Evolutionary conservation across 2,329 filamentous ascomycete genomes (phyloP).

Genomic region (Emmonsiellopsis sp.): DNA sequence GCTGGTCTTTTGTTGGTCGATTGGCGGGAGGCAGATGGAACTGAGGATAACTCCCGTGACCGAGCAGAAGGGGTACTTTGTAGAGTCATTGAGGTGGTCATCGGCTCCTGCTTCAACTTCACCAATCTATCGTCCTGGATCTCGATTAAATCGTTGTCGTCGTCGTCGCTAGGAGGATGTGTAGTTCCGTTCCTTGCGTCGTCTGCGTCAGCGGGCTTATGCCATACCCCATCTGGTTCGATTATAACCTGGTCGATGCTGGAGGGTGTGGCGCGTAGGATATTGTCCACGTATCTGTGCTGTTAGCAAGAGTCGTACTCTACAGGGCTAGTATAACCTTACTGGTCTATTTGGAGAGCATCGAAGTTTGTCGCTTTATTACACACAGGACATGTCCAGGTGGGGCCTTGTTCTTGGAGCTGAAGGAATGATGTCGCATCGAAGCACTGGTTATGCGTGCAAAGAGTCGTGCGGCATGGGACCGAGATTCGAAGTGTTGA

Average conservation of each 20-base stretch:
- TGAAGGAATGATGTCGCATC: constrained; percentile 88
- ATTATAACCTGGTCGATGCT: constrained; percentile 79
- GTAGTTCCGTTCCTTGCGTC: constrained; percentile 29
- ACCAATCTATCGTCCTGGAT: constrained; percentile 31
- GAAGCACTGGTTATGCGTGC: constrained; percentile 89
- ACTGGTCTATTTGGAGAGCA: constrained; percentile 79
- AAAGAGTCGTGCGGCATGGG: constrained; percentile 70
- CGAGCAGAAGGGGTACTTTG: constrained; percentile 25
- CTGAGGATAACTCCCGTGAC: constrained; percentile 30
- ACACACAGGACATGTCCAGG: constrained; percentile 94
- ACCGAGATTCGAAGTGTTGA: constrained; percentile 73
- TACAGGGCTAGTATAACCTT: constrained; percentile 26
- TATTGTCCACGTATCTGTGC: constrained; percentile 73
- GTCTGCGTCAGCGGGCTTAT: constrained; percentile 37
- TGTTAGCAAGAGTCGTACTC: constrained; percentile 7
- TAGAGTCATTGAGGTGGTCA: constrained; percentile 17
- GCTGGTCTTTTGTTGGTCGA: constrained; percentile 39
- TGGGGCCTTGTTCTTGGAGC: constrained; percentile 89
- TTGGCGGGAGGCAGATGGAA: constrained; percentile 25
- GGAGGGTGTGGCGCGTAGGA: constrained; percentile 62
- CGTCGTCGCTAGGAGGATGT: constrained; percentile 34
- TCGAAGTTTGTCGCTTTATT: constrained; percentile 75
- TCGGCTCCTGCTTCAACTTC: constrained; percentile 30
- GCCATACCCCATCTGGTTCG: constrained; percentile 78
- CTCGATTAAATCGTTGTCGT: constrained; percentile 45